Evolutionary conservation across 495 filamentous ascomycete genomes (phyloP), one percentile per base, ranked within the genome.

Genomic region (Penicillium steckii): DNA sequence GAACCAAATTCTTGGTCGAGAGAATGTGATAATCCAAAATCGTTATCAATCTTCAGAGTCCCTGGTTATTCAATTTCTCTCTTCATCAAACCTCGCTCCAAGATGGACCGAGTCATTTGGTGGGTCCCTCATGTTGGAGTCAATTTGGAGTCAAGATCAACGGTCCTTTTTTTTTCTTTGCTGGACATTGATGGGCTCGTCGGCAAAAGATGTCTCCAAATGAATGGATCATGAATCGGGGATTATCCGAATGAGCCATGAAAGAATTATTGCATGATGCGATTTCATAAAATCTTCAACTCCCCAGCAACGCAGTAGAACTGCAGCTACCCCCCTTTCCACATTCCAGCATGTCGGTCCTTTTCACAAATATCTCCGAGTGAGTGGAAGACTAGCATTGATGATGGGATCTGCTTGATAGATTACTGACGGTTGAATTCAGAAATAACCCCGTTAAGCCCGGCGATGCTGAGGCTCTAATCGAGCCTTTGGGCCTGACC

Each of bases 341-440:
- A 21, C 4, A 38, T 32, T 10, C 15, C 47, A 52, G 21, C 46
- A 70, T 70, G 67, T 70, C 67, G 26, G 67, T 70, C 26, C 53
- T 70, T 23, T 66, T 66, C 43, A 70, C 67, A 5, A 64, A 55
- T 21, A 68, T 70, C 42, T 70, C 67, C 21, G 55, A 56, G 67
- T 70, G 48, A 53, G 62, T 26, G 18, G 23, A 19, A 35, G 8
- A 6, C 33, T 15, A 37, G n/a, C 0, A 7, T 37, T 4, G 15
- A n/a, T 37, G 33, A 37, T n/a, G 15, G 15, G 33, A 37, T 37
- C 8, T 37, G 2, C 15, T n/a, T 37, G 15, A 5, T 15, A 17
- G 15, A 37, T 37, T 4, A 40, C 52, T 62, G 15, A 57, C 37
- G 12, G 9, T 3, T 38, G 9, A 8, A 1, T 30, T 13, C 9